Evolutionary conservation across 2,329 filamentous ascomycete genomes (phyloP).

Genomic region (Laburnicola sp.): DNA sequence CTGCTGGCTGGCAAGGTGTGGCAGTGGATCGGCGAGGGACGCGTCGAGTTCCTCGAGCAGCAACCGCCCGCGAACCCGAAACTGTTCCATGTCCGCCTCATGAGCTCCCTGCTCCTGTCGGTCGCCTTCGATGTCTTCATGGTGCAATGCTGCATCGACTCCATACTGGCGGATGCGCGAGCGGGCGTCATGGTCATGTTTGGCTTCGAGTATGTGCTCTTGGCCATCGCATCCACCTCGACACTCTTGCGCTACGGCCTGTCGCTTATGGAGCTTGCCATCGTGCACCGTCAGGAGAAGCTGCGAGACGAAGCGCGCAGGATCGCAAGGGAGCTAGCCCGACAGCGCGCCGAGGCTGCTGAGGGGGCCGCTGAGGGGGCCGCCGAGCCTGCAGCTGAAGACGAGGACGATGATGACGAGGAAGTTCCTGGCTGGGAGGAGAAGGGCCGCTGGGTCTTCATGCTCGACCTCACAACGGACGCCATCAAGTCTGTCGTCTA

Average conservation of each 20-base stretch:
- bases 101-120: conserved; percentile 76
- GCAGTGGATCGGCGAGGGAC: conserved; percentile 96
- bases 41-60: conserved; percentile 92
- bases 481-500: conserved; percentile 93
- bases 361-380: conserved; percentile 45
- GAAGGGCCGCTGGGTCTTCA: conserved; percentile 90
- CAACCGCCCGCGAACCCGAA: conserved; percentile 87
- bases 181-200: conserved; percentile 99
- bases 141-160: conserved; percentile 77
- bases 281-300: conserved; percentile 73
- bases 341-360: conserved; percentile 55
- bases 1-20: conserved; percentile 94
- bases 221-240: conserved; percentile 77
- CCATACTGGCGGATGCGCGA: conserved; percentile 82
- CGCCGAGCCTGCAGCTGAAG: conserved; percentile 34
- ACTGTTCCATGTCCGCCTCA: conserved; percentile 82
- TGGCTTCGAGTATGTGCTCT: conserved; percentile 91
- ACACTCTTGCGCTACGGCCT: conserved; percentile 78
- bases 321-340: conserved; percentile 65
- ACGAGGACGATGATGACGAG: conserved; percentile 89
- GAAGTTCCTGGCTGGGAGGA: conserved; percentile 96
- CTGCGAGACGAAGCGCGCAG: conserved; percentile 55
- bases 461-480: conserved; percentile 82
- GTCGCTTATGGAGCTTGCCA: conserved; percentile 73
- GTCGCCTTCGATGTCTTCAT: conserved; percentile 78